Evolutionary conservation across 2,329 filamentous ascomycete genomes (phyloP).

Genomic region (Penicillium digitatum): DNA sequence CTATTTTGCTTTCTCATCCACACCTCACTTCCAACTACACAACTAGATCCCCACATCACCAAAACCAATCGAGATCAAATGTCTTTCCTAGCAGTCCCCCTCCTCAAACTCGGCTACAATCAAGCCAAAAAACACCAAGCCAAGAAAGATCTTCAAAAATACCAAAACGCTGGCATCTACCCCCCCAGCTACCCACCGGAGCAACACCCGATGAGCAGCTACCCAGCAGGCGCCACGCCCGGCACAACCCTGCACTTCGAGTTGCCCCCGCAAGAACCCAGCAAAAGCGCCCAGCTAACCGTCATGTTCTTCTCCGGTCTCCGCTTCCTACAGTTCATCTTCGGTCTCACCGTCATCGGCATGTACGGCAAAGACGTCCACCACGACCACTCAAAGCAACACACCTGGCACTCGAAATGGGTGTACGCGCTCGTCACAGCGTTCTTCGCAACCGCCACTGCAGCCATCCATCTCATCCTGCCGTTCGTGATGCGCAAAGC

Average conservation of each 20-base stretch:
- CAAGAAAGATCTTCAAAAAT: slow-evolving; percentile 22
- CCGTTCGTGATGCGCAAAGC: slow-evolving; percentile 42
- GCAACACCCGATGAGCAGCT: slow-evolving; percentile 19
- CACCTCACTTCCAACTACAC: background rate
- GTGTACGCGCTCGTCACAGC: slow-evolving; percentile 72
- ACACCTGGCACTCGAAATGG: slow-evolving; percentile 65
- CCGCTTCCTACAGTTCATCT: slow-evolving; percentile 72
- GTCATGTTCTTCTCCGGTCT: slow-evolving; percentile 42
- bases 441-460: slow-evolving; percentile 61
- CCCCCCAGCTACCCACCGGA: slow-evolving; percentile 16
- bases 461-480: slow-evolving; percentile 62
- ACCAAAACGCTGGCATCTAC: slow-evolving; percentile 16
- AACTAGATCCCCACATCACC: background rate
- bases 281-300: slow-evolving; percentile 6
- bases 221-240: slow-evolving; percentile 18
- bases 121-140: slow-evolving; percentile 32
- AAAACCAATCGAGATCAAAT: slow-evolving; percentile 14
- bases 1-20: background rate
- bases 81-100: slow-evolving; percentile 30
- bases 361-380: slow-evolving; percentile 69
- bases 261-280: slow-evolving; percentile 11
- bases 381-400: slow-evolving; percentile 42
- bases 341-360: slow-evolving; percentile 72
- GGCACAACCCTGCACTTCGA: slow-evolving; percentile 16
- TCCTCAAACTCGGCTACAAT: slow-evolving; percentile 26